Evolutionary conservation across 2,329 filamentous ascomycete species (phyloP), one percentile per base, ranked within the genome.

Genomic region (Aquanectria penicillioides): DNA sequence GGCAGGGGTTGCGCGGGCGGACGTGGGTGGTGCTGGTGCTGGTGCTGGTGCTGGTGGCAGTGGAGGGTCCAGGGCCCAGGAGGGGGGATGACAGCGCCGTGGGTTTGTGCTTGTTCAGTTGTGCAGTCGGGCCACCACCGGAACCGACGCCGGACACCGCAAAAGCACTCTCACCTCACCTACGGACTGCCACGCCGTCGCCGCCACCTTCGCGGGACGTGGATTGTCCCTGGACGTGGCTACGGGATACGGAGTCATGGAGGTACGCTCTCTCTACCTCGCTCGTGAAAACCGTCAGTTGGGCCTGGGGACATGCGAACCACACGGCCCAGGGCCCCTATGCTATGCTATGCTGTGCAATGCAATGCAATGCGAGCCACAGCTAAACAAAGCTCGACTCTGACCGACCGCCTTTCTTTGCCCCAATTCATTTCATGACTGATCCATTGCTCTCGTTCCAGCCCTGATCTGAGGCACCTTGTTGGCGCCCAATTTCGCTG

Each of bases 321-420:
- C 58, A 52, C 53, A 57, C 63, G 46, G 46, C 61, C 47, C 57
- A 33, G 22, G n/a, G n/a, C n/a, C n/a, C n/a, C n/a, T n/a, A n/a
- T n/a, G n/a, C n/a, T n/a, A n/a, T n/a, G n/a, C n/a, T n/a, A n/a
- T n/a, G n/a, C n/a, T n/a, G n/a, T n/a, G n/a, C 20, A 64, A 69
- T 69, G 64, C 66, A 66, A 69, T 68, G 65, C 61, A 64, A 68
- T 69, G 60, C 66, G 55, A 69, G 60, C 53, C 57, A 66, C 64
- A 53, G 28, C 38, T 43, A 22, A 40, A 36, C 49, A 28, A 10
- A 15, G 37, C 26, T 40, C n/a, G 37, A 52, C 37, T 41, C 49
- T 43, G 38, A 22, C 48, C 47, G 34, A 50, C 26, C 40, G 40
- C 40, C 15, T 43, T 43, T 46, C 41, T 18, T 46, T 22, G 28